Conservation (phyloP, 306 rosid species). For the Carpinus fangiana region DNA sequence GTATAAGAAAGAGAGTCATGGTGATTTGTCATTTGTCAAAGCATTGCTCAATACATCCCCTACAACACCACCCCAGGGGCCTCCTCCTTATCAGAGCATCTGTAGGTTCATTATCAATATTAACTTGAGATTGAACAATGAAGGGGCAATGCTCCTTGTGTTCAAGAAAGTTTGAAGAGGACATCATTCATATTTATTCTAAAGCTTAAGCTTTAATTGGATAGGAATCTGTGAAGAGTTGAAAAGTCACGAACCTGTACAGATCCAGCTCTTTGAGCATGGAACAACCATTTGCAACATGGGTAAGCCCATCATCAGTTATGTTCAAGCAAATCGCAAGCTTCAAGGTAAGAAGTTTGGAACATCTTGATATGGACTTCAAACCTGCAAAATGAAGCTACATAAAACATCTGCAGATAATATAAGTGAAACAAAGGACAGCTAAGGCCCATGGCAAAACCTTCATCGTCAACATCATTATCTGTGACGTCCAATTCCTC, state of each 20-base stretch:
- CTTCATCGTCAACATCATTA: conserved; percentile 60
- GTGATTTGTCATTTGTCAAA: neutral
- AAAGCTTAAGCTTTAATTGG: neutral
- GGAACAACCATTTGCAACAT: conserved; percentile 48
- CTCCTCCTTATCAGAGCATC: neutral
- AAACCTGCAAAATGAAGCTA: conserved; percentile 51
- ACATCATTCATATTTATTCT: neutral
- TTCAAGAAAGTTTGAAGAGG: neutral
- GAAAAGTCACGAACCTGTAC: conserved; percentile 48
- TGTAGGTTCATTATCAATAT: neutral
- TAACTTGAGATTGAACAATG: neutral
- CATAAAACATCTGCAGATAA: conserved; percentile 15
- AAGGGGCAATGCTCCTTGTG: neutral
- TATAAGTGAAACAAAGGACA: conserved; percentile 10
- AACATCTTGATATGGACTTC: conserved; percentile 54
- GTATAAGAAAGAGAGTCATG: neutral
- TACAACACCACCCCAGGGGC: neutral
- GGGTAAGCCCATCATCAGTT: conserved; percentile 55
- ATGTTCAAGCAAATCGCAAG: conserved; percentile 59
- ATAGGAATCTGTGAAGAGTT: conserved; percentile 18
- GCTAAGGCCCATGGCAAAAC: conserved; percentile 29
- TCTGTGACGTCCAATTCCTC: conserved; percentile 71
- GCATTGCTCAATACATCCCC: neutral
- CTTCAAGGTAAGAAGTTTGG: conserved; percentile 50
- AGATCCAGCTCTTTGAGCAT: conserved; percentile 55